Conservation (phyloP, 140 eudicot species). For the Oenanthe javanica region DNA sequence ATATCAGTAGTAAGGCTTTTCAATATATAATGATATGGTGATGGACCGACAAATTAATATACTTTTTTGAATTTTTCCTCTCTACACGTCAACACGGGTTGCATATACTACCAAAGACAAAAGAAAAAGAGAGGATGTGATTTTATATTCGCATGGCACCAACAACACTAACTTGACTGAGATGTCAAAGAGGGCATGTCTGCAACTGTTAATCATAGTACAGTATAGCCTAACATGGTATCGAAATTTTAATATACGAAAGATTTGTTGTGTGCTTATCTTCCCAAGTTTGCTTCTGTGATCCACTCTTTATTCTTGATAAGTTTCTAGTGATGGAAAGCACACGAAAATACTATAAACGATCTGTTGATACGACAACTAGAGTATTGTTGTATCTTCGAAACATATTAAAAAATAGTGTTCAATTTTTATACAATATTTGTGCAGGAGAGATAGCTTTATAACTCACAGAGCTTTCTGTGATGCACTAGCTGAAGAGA, state of each 20-base stretch:
- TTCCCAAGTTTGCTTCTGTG: background rate
- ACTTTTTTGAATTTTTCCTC: background rate
- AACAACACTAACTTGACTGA: background rate
- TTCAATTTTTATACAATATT: background rate
- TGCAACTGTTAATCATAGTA: background rate
- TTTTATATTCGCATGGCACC: constrained; percentile 1
- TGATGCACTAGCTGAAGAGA: constrained; percentile 40
- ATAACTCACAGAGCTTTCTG: constrained; percentile 85
- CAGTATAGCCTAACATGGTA: background rate
- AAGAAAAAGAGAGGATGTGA: background rate
- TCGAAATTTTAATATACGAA: background rate
- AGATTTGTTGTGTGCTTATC: too few species aligned
- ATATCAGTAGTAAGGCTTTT: background rate
- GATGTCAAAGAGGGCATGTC: background rate
- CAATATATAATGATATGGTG: background rate
- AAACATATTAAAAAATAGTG: background rate
- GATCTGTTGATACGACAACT: background rate
- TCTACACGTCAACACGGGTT: constrained; percentile 8
- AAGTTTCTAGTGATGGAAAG: background rate
- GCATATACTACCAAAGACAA: constrained; percentile 6
- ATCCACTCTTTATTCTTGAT: background rate
- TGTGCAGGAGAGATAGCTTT: constrained; percentile 71
- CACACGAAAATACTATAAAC: background rate
- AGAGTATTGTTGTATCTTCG: background rate
- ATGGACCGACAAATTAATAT: constrained; percentile 5